Percentiles rank a stretch among this genome's conserved stretches.
Conservation (phyloP, 2,329 filamentous ascomycete species). For the Cytospora paraplurivora region DNA sequence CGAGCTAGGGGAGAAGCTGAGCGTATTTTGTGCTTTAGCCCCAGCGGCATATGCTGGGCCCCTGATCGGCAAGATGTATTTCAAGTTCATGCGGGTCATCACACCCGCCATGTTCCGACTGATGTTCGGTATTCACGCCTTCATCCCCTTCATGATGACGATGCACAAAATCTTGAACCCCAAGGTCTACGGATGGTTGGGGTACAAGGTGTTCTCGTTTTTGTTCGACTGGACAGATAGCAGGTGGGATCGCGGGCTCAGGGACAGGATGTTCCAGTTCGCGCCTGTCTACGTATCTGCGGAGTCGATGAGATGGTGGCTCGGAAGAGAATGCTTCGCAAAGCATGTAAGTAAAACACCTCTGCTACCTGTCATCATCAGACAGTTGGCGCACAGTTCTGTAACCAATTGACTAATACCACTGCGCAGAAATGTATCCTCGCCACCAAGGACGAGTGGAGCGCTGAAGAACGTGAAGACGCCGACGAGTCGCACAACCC, state of each 20-base stretch:
- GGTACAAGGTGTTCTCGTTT: slow-evolving; percentile 87
- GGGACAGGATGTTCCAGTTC: slow-evolving; percentile 87
- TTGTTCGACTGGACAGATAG: slow-evolving; percentile 85
- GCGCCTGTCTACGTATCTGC: slow-evolving; percentile 87
- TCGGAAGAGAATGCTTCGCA: slow-evolving; percentile 61
- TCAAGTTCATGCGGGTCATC: slow-evolving; percentile 87
- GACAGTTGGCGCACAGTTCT: background rate
- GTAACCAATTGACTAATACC: background rate
- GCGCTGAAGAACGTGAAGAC: slow-evolving; percentile 63
- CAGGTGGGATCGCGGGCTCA: slow-evolving; percentile 79
- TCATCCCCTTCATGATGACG: slow-evolving; percentile 91
- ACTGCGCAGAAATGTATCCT: slow-evolving; percentile 77
- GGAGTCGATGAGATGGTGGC: slow-evolving; percentile 95
- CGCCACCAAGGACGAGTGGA: slow-evolving; percentile 70
- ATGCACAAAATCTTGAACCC: slow-evolving; percentile 71
- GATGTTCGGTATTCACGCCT: slow-evolving; percentile 89
- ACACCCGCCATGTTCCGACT: slow-evolving; percentile 74
- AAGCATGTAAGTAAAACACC: slow-evolving; percentile 34
- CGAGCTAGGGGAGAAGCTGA: slow-evolving; percentile 78
- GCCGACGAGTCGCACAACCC: slow-evolving; percentile 44
- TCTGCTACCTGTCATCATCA: background rate
- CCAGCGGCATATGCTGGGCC: slow-evolving; percentile 90
- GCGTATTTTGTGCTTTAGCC: slow-evolving; percentile 87
- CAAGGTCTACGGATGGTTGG: slow-evolving; percentile 74
- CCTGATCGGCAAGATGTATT: slow-evolving; percentile 82